These are phyloP conservation scores for Alternaria hordeiaustralica DNA, from an alignment of 2,329 filamentous ascomycete species.

Conservation along the genomic window DNA sequence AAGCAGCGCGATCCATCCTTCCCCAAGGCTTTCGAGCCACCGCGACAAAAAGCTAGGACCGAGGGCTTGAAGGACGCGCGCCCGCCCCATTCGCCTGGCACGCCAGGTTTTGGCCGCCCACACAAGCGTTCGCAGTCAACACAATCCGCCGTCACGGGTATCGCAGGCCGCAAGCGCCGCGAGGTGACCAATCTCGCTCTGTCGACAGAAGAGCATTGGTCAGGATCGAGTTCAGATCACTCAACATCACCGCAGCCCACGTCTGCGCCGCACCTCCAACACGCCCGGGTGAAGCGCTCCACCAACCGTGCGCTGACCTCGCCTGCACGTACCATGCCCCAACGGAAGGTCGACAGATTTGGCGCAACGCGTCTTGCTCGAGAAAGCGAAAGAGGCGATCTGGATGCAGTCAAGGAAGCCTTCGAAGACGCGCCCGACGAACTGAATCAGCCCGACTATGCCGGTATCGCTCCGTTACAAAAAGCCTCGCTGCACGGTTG, in stretches of 20 bases:
- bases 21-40: slow-evolving; percentile 46
- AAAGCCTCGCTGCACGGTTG: slow-evolving; percentile 89
- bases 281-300: slow-evolving; percentile 64
- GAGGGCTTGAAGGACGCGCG: slow-evolving; percentile 43
- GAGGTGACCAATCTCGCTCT: slow-evolving; percentile 41
- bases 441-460: slow-evolving; percentile 87
- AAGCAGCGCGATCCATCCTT: slow-evolving; percentile 49
- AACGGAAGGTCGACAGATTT: slow-evolving; percentile 89
- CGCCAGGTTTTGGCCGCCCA: slow-evolving; percentile 39
- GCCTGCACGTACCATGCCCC: slow-evolving; percentile 65
- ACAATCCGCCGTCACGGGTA: slow-evolving; percentile 41
- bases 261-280: slow-evolving; percentile 43
- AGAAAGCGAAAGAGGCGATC: slow-evolving; percentile 84
- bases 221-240: slow-evolving; percentile 46
- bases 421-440: slow-evolving; percentile 83
- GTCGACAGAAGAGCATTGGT: slow-evolving; percentile 42
- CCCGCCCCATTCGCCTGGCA: slow-evolving; percentile 44
- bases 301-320: slow-evolving; percentile 65
- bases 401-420: slow-evolving; percentile 77
- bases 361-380: slow-evolving; percentile 90
- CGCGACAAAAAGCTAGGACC: slow-evolving; percentile 49
- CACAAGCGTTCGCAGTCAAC: slow-evolving; percentile 50
- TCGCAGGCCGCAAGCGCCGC: slow-evolving; percentile 41
- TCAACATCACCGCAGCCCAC: slow-evolving; percentile 45
- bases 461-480: slow-evolving; percentile 94